These are phyloP conservation scores for Stereocaulon alpinum DNA, from an alignment of 495 filamentous ascomycete species.

Conservation along the genomic window DNA sequence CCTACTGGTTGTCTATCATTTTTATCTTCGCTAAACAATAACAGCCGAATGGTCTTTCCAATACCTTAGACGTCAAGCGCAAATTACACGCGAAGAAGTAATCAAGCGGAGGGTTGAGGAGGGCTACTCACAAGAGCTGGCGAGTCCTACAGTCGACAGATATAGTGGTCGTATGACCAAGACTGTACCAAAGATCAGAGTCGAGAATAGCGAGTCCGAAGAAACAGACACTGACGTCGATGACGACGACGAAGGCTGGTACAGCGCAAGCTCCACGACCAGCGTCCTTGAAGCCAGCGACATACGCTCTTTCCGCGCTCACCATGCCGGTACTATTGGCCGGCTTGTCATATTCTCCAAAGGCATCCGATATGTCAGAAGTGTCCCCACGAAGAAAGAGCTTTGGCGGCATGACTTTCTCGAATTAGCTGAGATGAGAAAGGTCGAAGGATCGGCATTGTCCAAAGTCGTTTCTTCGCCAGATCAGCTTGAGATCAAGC, in stretches of 20 bases:
- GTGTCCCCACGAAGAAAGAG: constrained; percentile 16
- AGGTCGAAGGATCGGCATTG: constrained; percentile 16
- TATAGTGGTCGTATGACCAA: constrained; percentile 7
- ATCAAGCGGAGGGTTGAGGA: constrained; percentile 23
- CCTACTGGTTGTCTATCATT: background rate
- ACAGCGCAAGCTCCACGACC: constrained; percentile 17
- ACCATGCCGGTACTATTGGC: constrained; percentile 17
- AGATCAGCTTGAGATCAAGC: constrained; percentile 23
- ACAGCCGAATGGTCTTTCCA: constrained; percentile 32
- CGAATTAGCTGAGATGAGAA: constrained; percentile 29
- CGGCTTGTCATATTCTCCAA: constrained; percentile 23
- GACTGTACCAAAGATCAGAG: constrained; percentile 8
- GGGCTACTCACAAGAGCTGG: constrained; percentile 14
- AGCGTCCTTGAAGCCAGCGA: constrained; percentile 22
- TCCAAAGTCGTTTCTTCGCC: constrained; percentile 18
- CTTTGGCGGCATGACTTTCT: constrained; percentile 25
- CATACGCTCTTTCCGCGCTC: constrained; percentile 26
- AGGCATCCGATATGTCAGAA: constrained; percentile 25
- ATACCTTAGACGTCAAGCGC: constrained; percentile 29
- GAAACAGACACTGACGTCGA: constrained; percentile 10
- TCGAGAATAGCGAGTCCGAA: constrained; percentile 4
- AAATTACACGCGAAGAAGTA: constrained; percentile 22
- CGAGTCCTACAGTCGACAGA: background rate
- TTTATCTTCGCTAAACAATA: background rate
- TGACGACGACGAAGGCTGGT: constrained; percentile 21